Percentiles rank a stretch among this genome's conserved stretches.
phyloP scores from a whole-genome alignment of 495 filamentous ascomycete species.

The Rostrohypoxylon terebratum region DNA sequence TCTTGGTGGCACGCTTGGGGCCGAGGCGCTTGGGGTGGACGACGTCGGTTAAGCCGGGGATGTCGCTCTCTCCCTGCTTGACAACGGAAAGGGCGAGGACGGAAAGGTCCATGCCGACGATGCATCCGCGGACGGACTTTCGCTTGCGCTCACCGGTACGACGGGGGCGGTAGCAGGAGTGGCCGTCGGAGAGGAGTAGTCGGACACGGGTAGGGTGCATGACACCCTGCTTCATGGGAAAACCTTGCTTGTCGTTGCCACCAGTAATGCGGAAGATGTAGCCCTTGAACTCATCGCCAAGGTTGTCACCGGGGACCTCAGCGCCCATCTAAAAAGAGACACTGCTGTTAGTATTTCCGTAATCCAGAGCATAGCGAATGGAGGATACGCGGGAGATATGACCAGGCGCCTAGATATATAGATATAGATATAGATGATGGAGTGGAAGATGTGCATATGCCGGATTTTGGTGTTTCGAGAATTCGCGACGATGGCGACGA shows the following conservation, averaged over 20 bases:
- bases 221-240: constrained; percentile 99
- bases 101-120: constrained; percentile 92
- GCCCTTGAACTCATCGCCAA: constrained; percentile 99
- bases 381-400: too few species aligned
- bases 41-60: constrained; percentile 95
- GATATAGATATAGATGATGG: not conserved
- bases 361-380: not conserved
- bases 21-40: constrained; percentile 98
- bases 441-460: not conserved
- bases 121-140: constrained; percentile 97
- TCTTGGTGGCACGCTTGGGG: constrained; percentile 99
- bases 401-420: not conserved
- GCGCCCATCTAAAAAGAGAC: constrained; percentile 79
- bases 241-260: constrained; percentile 99
- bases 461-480: constrained; percentile 10
- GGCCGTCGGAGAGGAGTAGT: constrained; percentile 90
- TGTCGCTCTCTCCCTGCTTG: constrained; percentile 94
- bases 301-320: constrained; percentile 91
- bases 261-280: constrained; percentile 98
- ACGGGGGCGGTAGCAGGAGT: constrained; percentile 97
- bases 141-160: constrained; percentile 98
- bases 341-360: constrained; percentile 46
- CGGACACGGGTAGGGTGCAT: constrained; percentile 98
- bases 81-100: constrained; percentile 93
- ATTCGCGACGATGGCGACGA: constrained; percentile 15